Evolutionary conservation across 106 monocot genomes (phyloP), one percentile per base, ranked within the genome.

Genomic region (Allium sativum): DNA sequence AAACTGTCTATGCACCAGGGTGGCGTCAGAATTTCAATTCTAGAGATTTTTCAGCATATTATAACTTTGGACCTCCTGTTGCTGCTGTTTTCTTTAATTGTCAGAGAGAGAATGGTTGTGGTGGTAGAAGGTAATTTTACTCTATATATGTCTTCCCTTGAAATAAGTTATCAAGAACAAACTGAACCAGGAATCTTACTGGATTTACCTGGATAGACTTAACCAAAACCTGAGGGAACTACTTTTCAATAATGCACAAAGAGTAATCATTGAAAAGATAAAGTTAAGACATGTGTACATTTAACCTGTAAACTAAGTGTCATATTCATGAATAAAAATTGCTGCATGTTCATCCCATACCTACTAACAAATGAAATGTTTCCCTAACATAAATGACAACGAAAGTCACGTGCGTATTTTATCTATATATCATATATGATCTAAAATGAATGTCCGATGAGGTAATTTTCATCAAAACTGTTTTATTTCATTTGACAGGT

Each of bases 81-180:
- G 79, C 79, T 50, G 69, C 79, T 52, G 48, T 79, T 46, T 79
- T 70, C 54, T 79, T 74, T 55, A 79, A 79, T 59, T 79, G 79
- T 50, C 79, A 79, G 58, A 79, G 79, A 48, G 79, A 79, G 66
- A 66, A 53, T 52, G 79, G 79, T 18, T 79, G 74, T 43, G 79
- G 79, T 22, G 79, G 79, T 51, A 72, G 77, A 77, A 77, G 77
- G 78, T 78, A 50, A 18, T 59, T 41, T 18, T 9, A 56, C 7
- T 12, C 0, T n/a, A 41, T 21, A 42, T 31, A 44, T 17, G 10
- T 31, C n/a, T 15, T 21, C 42, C 20, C 44, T 42, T 2, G 40
- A 12, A 15, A 58, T 58, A 7, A 13, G 8, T 58, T 58, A 2
- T 41, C 0, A 14, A 41, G 55, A 8, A 55, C n/a, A 55, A 55